phyloP scores from a whole-genome alignment of 371 early-diverging fungal species.

The Paraphysoderma sedebokerense region DNA sequence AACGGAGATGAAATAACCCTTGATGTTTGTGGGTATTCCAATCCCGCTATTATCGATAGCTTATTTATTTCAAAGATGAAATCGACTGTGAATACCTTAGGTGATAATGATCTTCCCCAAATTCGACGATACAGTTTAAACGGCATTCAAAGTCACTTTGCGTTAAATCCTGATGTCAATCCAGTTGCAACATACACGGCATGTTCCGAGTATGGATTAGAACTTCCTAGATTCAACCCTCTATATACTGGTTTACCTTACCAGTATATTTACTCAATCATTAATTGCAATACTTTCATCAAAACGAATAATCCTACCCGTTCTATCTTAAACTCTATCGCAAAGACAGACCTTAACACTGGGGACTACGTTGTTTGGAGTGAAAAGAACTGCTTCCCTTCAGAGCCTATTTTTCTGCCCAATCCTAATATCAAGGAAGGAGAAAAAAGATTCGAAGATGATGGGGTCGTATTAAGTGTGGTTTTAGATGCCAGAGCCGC shows the following conservation, averaged over 20 bases:
- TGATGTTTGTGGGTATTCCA: background rate
- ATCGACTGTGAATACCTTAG: background rate
- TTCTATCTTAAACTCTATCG: background rate
- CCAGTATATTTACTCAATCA: background rate
- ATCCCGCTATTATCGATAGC: background rate
- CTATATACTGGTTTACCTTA: background rate
- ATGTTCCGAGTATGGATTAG: background rate
- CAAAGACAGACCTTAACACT: background rate
- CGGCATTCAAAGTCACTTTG: background rate
- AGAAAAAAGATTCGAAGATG: too few relatives aligned
- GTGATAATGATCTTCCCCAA: background rate
- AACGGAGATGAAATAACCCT: background rate
- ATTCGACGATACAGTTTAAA: background rate
- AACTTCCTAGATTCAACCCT: background rate
- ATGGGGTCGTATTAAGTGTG: constrained; percentile 37
- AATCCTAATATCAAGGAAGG: constrained; percentile 15
- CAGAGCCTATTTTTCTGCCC: constrained; percentile 45
- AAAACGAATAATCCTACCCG: background rate
- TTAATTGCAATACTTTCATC: background rate
- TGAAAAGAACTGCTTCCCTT: constrained; percentile 9
- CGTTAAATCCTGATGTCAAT: background rate
- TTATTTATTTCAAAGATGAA: background rate
- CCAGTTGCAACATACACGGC: background rate
- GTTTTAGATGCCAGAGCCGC: constrained; percentile 23
- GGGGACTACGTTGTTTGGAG: background rate